Evolutionary conservation across 305 asterid species (phyloP), one percentile per base, ranked within the genome.

Genomic region (Lippia alba): DNA sequence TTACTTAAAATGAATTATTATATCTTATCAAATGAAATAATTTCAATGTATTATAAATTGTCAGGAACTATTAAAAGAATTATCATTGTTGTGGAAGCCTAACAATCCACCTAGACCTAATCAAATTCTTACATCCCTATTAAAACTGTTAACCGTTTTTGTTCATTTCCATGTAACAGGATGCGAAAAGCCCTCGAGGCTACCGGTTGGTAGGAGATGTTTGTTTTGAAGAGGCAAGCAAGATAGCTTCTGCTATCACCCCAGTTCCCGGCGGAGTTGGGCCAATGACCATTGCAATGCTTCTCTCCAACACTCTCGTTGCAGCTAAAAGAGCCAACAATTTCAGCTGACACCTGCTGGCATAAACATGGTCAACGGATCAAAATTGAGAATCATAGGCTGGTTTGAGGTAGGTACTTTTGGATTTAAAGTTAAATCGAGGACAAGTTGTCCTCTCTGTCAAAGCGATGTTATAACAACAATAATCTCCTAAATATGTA

Each of bases 241-340:
- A 62, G 71, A 53, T 65, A 10, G 82, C 79, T 74, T 78, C 82
- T 4, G 82, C 82, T 19, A 60, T 78, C 44, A 69, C 79, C 45
- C 82, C 82, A 30, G 82, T 78, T 36, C 82, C 82, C 14, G 82
- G 82, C 46, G 79, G 79, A 40, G 82, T 78, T 56, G 82, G 79
- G 56, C 82, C 82, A 0, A 74, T 78, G 82, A 78, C 82, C 5
- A 74, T 78, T 33, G 79, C 82, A 19, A 74, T 78, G 79, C 79
- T 78, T 77, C 82, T 87, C 7, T 83, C 83, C 2, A 85, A 87
- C 71, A 87, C 93, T 24, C 84, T 87, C 5, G 44, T 46, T 41
- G 86, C 90, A 8, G 89, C 90, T 34, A 83, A 87, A 62, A 81
- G 94, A 74, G 76, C 74, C 39, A 71, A 87, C 70, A 75, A 71